Evolutionary conservation across 2,329 filamentous ascomycete genomes (phyloP).

Genomic region (Cladosporium colombiae): DNA sequence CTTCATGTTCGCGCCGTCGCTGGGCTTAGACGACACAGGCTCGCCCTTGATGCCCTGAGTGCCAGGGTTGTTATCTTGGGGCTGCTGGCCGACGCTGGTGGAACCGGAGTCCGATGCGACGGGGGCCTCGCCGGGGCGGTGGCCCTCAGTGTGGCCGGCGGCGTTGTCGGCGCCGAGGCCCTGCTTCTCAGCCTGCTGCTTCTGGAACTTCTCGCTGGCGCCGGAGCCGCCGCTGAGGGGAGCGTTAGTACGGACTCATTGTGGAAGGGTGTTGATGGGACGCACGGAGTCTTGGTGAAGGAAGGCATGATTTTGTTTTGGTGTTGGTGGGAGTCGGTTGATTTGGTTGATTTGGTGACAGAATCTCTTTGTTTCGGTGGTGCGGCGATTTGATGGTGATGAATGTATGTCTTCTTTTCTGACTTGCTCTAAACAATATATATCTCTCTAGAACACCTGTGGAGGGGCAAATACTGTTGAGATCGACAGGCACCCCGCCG

Average conservation of each 20-base stretch:
- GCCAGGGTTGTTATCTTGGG: conserved; percentile 36
- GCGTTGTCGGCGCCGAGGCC: conserved; percentile 38
- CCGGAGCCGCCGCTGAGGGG: conserved; percentile 15
- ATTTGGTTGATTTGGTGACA: not conserved
- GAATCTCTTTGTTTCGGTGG: not conserved
- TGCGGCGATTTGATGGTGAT: not conserved
- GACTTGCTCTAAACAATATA: not conserved
- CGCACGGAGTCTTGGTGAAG: conserved; percentile 14
- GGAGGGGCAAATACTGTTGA: conserved; percentile 5
- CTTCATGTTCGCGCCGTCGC: conserved; percentile 31
- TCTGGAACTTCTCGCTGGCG: conserved; percentile 38
- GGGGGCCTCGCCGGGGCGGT: conserved; percentile 34
- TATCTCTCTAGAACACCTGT: not conserved
- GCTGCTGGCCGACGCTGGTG: conserved; percentile 35
- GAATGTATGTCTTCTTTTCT: not conserved
- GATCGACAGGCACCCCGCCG: conserved; percentile 8
- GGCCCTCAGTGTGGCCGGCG: conserved; percentile 33
- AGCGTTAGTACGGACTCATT: not conserved
- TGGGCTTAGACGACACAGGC: conserved; percentile 29
- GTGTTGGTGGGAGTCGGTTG: not conserved
- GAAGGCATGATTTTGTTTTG: conserved; percentile 1
- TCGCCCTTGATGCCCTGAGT: conserved; percentile 39
- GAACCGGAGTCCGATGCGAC: conserved; percentile 39
- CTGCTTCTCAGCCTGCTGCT: conserved; percentile 38
- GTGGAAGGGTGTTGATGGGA: not conserved